Conservation (phyloP, 768 basidiomycete genomes). For the Lentinula aciculospora region DNA sequence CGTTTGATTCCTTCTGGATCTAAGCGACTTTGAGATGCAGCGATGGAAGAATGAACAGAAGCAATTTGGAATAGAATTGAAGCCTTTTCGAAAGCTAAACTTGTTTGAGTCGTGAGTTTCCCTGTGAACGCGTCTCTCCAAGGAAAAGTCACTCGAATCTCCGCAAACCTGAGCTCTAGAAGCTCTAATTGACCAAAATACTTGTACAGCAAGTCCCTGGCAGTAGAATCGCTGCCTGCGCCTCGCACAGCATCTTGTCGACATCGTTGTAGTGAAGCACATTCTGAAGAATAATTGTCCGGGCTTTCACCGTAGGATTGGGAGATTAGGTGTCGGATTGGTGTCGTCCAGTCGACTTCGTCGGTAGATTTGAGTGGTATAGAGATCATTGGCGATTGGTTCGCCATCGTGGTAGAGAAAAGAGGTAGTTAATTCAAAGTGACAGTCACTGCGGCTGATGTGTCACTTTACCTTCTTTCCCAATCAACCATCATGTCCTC, state of each 20-base stretch:
- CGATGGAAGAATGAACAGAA: conserved; percentile 88
- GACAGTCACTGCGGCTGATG: conserved; percentile 1
- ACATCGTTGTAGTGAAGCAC: conserved; percentile 79
- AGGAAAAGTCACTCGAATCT: conserved; percentile 92
- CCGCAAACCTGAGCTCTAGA: conserved; percentile 93
- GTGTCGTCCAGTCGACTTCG: conserved; percentile 93
- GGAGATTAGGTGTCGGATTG: conserved; percentile 80
- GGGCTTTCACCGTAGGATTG: conserved; percentile 93
- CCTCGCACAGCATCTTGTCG: conserved; percentile 95
- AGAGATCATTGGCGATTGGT: conserved; percentile 84
- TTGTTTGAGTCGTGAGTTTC: conserved; percentile 92
- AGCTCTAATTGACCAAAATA: conserved; percentile 99
- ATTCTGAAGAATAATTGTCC: conserved; percentile 82
- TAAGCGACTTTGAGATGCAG: conserved; percentile 75
- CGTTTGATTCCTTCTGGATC: conserved; percentile 92
- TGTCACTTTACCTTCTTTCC: conserved; percentile 2
- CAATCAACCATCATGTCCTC: conserved; percentile 38
- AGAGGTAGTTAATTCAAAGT: not conserved
- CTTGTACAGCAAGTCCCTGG: conserved; percentile 93
- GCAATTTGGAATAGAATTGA: conserved; percentile 97
- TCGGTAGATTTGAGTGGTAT: conserved; percentile 94
- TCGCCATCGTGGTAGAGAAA: conserved; percentile 41
- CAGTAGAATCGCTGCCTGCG: conserved; percentile 94
- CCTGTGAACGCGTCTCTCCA: conserved; percentile 97
- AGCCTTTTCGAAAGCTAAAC: conserved; percentile 97